phyloP scores from a whole-genome alignment of 306 rosid genomes.

The apple (Malus domestica) region DNA sequence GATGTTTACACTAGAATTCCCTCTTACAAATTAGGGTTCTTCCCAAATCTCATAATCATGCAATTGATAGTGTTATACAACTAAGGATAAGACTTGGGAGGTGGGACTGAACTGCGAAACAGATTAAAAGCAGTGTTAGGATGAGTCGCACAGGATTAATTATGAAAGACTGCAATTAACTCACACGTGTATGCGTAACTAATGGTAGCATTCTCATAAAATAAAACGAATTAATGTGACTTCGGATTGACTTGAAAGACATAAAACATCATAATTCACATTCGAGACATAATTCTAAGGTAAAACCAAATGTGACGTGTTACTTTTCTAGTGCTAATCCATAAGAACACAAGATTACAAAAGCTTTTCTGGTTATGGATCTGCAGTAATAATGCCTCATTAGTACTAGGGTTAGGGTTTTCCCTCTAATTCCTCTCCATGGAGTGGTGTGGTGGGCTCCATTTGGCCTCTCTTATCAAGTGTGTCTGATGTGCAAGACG shows the following conservation, averaged over 20 bases:
- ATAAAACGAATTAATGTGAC: background rate
- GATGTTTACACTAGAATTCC: background rate
- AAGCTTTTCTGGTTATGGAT: background rate
- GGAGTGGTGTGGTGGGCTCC: constrained; percentile 26
- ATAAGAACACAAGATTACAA: background rate
- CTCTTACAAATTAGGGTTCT: background rate
- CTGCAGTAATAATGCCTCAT: background rate
- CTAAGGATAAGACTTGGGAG: background rate
- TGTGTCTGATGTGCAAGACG: constrained; percentile 28
- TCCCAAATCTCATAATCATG: background rate
- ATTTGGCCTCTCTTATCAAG: constrained; percentile 3
- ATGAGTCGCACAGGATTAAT: background rate
- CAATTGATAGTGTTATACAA: background rate
- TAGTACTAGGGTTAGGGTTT: background rate
- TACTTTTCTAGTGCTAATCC: background rate
- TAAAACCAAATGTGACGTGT: background rate
- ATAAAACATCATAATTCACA: constrained; percentile 30
- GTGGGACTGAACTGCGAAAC: background rate
- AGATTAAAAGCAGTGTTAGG: too few species aligned
- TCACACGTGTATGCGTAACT: too few species aligned
- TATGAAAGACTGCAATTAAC: too few species aligned
- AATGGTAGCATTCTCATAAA: background rate
- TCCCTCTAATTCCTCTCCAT: background rate
- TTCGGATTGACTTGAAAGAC: constrained; percentile 16
- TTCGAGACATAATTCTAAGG: constrained; percentile 1